A percentile compares a stretch with the other conserved stretches of the same genome.
Conservation (phyloP, 805 yeast species). For the Clavispora phyllophila region DNA sequence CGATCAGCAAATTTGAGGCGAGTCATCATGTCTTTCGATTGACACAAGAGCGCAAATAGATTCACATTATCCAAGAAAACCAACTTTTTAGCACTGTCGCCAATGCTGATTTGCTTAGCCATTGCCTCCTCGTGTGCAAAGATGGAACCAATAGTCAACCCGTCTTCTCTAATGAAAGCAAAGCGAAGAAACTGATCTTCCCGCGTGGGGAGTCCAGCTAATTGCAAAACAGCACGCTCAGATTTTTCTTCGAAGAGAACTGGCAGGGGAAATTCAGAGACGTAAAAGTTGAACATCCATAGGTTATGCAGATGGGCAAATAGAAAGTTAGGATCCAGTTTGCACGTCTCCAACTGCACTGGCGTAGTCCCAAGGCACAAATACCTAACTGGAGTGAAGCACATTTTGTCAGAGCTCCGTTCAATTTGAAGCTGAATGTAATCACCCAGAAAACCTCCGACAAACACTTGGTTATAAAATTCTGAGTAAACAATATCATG, state of each 20-base stretch:
- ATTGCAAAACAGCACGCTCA: conserved; percentile 22
- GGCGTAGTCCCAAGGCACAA: conserved; percentile 25
- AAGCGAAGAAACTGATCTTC: conserved; percentile 8
- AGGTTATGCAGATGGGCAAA: conserved; percentile 23
- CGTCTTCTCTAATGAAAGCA: conserved; percentile 32
- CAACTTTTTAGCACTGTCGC: conserved; percentile 31
- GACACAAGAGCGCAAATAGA: conserved; percentile 27
- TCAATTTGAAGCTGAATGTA: conserved; percentile 15
- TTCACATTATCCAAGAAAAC: conserved; percentile 24
- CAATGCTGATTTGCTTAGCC: conserved; percentile 24
- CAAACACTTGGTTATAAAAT: conserved; percentile 7
- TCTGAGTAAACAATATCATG: conserved; percentile 4
- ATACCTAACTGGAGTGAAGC: conserved; percentile 11
- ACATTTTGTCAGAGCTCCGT: neutral
- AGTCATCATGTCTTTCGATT: conserved; percentile 20
- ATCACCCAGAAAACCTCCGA: conserved; percentile 34
- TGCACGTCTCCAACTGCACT: conserved; percentile 14
- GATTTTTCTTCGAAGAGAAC: conserved; percentile 32
- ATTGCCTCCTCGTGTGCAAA: conserved; percentile 20
- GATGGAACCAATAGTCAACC: conserved; percentile 25
- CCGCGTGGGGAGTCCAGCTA: conserved; percentile 13
- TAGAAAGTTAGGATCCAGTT: conserved; percentile 17
- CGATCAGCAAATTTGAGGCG: conserved; percentile 32
- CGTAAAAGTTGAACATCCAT: conserved; percentile 30
- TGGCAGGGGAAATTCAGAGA: conserved; percentile 22